Evolutionary conservation across 129 eudicot species (phyloP), one percentile per base, ranked within the genome.

Genomic region (Chrysanthemum makinoi): DNA sequence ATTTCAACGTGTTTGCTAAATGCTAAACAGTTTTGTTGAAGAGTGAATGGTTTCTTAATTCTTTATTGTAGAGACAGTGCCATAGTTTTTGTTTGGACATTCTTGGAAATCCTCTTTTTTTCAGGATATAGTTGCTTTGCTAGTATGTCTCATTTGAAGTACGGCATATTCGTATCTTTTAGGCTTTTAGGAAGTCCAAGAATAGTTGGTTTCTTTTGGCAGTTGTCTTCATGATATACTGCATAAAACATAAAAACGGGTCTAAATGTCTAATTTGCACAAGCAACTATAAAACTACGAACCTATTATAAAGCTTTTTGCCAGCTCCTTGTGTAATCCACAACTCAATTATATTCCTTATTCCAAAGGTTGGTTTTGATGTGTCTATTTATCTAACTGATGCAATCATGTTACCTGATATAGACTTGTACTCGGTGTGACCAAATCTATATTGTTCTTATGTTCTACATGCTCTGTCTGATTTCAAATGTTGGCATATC

Each of bases 41-140:
- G 65, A 44, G 46, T 64, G 68, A 15, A 77, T 63, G 67, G 62
- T 63, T 15, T 49, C 52, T 50, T 3, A 19, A 39, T 68, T 68
- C 75, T 35, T 48, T 76, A 60, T 59, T 59, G 74, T 47, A 18
- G 60, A 47, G 62, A 68, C 61, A 76, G 48, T 59, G 62, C 62
- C 66, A 35, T 57, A 28, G 68, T 60, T 50, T 57, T 47, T 68
- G 69, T 76, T 76, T 69, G 75, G 72, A 43, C 65, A 48, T 28
- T 75, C 6, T 26, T 17, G 62, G 53, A n/a, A n/a, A 54, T 20
- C 48, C 63, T 69, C 6, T 1, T 43, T 11, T 24, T 50, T 28
- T 62, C 50, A 52, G 9, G 44, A n/a, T 75, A 43, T 54, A 33
- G 60, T 49, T 50, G 22, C 5, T 73, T 49, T 47, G 61, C 7